Conservation (phyloP, 495 filamentous ascomycete genomes). For the Penicillium longicatenatum region DNA sequence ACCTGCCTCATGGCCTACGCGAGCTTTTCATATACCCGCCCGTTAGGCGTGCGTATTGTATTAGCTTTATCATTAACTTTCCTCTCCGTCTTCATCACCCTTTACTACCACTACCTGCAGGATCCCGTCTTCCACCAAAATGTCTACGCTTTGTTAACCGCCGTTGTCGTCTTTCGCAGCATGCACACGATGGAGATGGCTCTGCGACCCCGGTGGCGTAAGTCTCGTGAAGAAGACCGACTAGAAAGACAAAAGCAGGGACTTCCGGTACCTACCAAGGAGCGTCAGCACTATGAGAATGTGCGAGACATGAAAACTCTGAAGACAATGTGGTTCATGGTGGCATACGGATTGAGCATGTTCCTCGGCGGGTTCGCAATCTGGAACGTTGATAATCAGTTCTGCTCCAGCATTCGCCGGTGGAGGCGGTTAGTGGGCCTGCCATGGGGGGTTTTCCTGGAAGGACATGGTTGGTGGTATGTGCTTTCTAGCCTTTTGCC, state of each 20-base stretch:
- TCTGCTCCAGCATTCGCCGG: slow-evolving; percentile 67
- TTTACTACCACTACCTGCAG: slow-evolving; percentile 92
- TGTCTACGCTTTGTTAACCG: slow-evolving; percentile 81
- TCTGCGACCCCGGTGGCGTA: slow-evolving; percentile 60
- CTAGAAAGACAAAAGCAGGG: slow-evolving; percentile 41
- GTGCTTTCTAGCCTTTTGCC: slow-evolving; percentile 27
- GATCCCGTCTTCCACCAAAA: slow-evolving; percentile 92
- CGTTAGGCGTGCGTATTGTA: slow-evolving; percentile 52
- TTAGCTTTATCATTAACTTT: slow-evolving; percentile 62
- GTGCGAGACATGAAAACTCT: slow-evolving; percentile 60
- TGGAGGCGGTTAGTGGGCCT: slow-evolving; percentile 76
- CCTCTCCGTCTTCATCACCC: slow-evolving; percentile 78
- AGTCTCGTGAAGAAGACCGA: slow-evolving; percentile 47
- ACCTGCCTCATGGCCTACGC: slow-evolving; percentile 92
- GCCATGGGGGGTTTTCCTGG: slow-evolving; percentile 87
- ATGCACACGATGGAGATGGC: slow-evolving; percentile 90
- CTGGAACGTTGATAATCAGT: slow-evolving; percentile 86
- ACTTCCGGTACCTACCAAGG: slow-evolving; percentile 42
- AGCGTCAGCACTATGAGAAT: slow-evolving; percentile 51
- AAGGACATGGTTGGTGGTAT: slow-evolving; percentile 98
- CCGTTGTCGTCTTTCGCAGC: slow-evolving; percentile 71
- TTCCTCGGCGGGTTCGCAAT: slow-evolving; percentile 85
- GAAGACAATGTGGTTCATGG: slow-evolving; percentile 75
- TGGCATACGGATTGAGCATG: slow-evolving; percentile 65
- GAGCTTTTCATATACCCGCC: slow-evolving; percentile 73